These are phyloP conservation scores for Polysphondylium violaceum DNA, from an alignment of 78 protist species.

Conservation along the genomic window DNA sequence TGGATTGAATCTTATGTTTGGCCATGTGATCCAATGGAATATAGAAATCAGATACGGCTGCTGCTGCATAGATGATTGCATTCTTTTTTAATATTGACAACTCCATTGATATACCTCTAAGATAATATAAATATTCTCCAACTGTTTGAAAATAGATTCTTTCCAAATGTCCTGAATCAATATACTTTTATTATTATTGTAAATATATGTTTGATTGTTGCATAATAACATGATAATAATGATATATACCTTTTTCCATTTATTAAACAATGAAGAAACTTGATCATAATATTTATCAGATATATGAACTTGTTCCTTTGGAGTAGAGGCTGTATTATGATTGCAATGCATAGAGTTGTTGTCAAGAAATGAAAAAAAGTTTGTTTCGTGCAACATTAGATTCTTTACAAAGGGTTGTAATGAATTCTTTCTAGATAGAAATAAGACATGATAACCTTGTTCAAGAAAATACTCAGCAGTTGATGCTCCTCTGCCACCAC, in stretches of 20 bases:
- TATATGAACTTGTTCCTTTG: conserved; percentile 8
- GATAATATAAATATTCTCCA: conserved; percentile 81
- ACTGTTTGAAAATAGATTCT: conserved; percentile 75
- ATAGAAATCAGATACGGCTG: conserved; percentile 89
- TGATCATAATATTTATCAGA: conserved; percentile 27
- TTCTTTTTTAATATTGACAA: conserved; percentile 4
- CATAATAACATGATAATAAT: not conserved
- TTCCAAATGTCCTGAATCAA: conserved; percentile 34
- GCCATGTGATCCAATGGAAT: conserved; percentile 78
- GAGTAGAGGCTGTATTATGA: not conserved
- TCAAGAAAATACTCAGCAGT: conserved; percentile 80
- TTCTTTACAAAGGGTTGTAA: conserved; percentile 80
- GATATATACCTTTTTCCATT: conserved; percentile 46
- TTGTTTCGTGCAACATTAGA: conserved; percentile 67
- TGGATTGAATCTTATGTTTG: conserved; percentile 84
- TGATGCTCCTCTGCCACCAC: conserved; percentile 84
- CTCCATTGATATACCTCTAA: conserved; percentile 29
- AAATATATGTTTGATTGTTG: not conserved
- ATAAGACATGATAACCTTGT: conserved; percentile 85
- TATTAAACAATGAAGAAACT: conserved; percentile 34
- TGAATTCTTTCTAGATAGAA: conserved; percentile 76
- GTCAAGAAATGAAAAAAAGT: conserved; percentile 38
- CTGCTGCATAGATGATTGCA: conserved; percentile 84
- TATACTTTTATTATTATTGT: not conserved
- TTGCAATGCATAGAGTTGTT: not conserved